These are phyloP conservation scores for Hypoxylon fuscum DNA, from an alignment of 495 filamentous ascomycete genomes.

Conservation along the genomic window DNA sequence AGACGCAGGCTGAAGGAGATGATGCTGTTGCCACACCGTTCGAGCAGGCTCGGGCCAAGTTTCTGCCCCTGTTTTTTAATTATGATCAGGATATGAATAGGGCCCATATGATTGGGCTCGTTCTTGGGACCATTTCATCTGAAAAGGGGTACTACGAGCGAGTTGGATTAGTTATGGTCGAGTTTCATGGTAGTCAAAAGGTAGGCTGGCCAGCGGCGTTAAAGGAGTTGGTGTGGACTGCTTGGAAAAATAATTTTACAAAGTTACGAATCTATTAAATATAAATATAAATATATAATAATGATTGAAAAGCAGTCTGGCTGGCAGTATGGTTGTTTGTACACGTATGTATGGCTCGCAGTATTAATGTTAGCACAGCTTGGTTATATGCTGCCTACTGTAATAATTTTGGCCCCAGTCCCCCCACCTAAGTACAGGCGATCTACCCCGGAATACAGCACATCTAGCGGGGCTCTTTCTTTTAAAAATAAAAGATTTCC, in stretches of 20 bases:
- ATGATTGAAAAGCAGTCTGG: too few species aligned
- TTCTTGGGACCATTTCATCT: not conserved
- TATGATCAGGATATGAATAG: not conserved
- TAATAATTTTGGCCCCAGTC: too few species aligned
- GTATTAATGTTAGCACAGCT: too few species aligned
- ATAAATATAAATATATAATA: too few species aligned
- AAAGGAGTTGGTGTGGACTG: not conserved
- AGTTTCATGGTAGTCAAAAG: not conserved
- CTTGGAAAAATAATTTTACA: not conserved
- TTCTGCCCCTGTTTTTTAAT: not conserved
- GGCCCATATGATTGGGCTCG: not conserved
- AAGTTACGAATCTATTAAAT: not conserved
- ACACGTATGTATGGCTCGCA: too few species aligned
- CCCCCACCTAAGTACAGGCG: too few species aligned
- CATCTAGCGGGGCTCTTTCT: too few species aligned
- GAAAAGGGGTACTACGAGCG: not conserved
- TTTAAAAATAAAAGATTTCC: too few species aligned
- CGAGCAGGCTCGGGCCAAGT: not conserved
- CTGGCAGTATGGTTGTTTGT: constrained; percentile 5
- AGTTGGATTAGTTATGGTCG: not conserved
- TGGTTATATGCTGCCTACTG: too few species aligned
- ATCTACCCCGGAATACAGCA: too few species aligned
- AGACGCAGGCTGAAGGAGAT: not conserved
- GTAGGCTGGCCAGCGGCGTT: not conserved
- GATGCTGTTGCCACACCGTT: not conserved